phyloP scores from a whole-genome alignment of 176 grass and related monocot species.

The Coix lacrymajobi region DNA sequence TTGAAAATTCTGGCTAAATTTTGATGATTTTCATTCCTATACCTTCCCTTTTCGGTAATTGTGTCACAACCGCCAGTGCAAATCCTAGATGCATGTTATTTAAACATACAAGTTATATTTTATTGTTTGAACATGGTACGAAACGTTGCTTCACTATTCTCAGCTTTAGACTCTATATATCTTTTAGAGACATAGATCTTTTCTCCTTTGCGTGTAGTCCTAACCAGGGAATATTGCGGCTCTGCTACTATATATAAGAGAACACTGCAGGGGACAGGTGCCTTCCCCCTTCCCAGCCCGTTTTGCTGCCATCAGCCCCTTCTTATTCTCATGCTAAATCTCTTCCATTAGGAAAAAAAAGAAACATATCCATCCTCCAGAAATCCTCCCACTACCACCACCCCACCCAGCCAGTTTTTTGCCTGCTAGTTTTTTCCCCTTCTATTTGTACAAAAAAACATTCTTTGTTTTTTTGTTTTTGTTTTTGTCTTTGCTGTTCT shows the following conservation, averaged over 20 bases:
- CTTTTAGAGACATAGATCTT: neutral
- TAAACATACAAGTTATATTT: neutral
- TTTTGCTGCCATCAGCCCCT: neutral
- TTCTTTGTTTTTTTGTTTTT: too few relatives aligned
- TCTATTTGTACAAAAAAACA: too few relatives aligned
- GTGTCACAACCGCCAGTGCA: too few relatives aligned
- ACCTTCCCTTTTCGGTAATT: too few relatives aligned
- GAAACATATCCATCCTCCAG: neutral
- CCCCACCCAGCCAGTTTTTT: too few relatives aligned
- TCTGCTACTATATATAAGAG: neutral
- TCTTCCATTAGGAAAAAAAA: neutral
- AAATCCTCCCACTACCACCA: neutral
- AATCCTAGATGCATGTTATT: neutral
- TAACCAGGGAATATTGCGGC: neutral
- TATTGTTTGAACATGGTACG: neutral
- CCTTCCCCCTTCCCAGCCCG: neutral
- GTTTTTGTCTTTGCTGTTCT: too few relatives aligned
- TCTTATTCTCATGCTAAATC: neutral
- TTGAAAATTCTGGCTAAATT: too few relatives aligned
- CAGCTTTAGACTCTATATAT: neutral
- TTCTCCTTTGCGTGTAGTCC: neutral
- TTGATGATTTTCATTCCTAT: too few relatives aligned
- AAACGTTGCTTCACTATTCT: neutral
- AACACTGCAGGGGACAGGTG: neutral
- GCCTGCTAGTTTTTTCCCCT: too few relatives aligned